phyloP scores from a whole-genome alignment of 2,329 filamentous ascomycete species.

The Pseudocercospora vitis region DNA sequence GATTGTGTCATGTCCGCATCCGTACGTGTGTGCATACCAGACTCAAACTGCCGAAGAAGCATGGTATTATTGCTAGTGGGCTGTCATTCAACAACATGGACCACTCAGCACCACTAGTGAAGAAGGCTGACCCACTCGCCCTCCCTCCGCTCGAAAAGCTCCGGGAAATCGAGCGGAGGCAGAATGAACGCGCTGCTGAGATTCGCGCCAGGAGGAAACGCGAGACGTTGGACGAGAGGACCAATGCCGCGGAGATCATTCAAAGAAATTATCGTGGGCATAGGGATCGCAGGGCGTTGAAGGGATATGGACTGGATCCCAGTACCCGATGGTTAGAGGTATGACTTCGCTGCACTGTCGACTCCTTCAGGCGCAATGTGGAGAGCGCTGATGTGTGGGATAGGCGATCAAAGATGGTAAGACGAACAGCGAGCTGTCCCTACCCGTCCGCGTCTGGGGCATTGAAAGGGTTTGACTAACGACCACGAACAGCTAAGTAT shows the following conservation, averaged over 20 bases:
- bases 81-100: no score
- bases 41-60: slow-evolving; percentile 1
- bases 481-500: slow-evolving; percentile 51
- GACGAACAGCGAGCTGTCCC: slow-evolving; percentile 8
- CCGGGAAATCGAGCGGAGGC: slow-evolving; percentile 37
- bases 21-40: background rate
- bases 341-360: no score
- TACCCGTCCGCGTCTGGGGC: no score
- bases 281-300: slow-evolving; percentile 67
- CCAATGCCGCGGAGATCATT: slow-evolving; percentile 37
- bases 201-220: slow-evolving; percentile 25
- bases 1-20: no score
- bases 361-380: slow-evolving; percentile 3
- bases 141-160: slow-evolving; percentile 38
- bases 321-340: slow-evolving; percentile 70
- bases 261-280: slow-evolving; percentile 74
- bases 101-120: background rate
- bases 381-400: slow-evolving; percentile 1
- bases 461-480: background rate
- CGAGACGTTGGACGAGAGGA: slow-evolving; percentile 16
- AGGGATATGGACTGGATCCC: slow-evolving; percentile 68
- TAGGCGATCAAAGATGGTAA: slow-evolving; percentile 40
- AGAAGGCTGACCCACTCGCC: slow-evolving; percentile 22
- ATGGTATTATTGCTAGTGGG: background rate
- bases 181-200: slow-evolving; percentile 34